A percentile compares a stretch with the other conserved stretches of the same genome.
Evolutionary conservation across 495 filamentous ascomycete genomes (phyloP).

Genomic region (Tuber magnatum): DNA sequence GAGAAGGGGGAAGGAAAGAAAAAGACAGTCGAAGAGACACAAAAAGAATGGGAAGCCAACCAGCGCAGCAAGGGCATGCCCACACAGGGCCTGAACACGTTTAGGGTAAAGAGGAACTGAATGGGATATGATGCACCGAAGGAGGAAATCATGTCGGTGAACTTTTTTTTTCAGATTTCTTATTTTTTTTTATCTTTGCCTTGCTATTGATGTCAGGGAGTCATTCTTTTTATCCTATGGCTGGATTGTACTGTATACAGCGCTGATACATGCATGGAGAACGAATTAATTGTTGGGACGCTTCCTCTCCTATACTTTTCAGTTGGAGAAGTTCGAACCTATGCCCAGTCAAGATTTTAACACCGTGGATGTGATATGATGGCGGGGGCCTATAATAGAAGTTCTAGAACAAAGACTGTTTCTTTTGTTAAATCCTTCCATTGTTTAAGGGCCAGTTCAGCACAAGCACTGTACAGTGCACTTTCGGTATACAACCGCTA

Average conservation of each 20-base stretch:
- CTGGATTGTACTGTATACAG: neutral
- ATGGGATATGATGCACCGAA: neutral
- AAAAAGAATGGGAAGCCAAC: constrained; percentile 30
- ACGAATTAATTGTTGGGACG: neutral
- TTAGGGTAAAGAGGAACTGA: constrained; percentile 28
- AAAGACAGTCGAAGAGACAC: constrained; percentile 9
- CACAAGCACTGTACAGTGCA: no score
- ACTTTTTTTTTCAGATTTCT: neutral
- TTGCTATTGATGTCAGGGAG: neutral
- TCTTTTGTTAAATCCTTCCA: no score
- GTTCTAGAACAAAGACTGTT: neutral
- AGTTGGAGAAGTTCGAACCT: neutral
- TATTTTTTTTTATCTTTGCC: neutral
- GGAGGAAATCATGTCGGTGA: neutral
- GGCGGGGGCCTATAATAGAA: neutral
- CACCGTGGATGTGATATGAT: neutral
- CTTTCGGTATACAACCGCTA: no score
- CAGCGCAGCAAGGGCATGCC: constrained; percentile 33
- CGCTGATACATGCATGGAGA: neutral
- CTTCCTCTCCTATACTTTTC: neutral
- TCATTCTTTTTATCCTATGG: neutral
- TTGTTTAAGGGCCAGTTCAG: no score
- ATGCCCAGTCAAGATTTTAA: neutral
- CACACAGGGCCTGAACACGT: constrained; percentile 26
- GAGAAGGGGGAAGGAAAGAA: constrained; percentile 12